These are phyloP conservation scores for Passiflora organensis DNA, from an alignment of 345 rosid genomes.

Conservation along the genomic window DNA sequence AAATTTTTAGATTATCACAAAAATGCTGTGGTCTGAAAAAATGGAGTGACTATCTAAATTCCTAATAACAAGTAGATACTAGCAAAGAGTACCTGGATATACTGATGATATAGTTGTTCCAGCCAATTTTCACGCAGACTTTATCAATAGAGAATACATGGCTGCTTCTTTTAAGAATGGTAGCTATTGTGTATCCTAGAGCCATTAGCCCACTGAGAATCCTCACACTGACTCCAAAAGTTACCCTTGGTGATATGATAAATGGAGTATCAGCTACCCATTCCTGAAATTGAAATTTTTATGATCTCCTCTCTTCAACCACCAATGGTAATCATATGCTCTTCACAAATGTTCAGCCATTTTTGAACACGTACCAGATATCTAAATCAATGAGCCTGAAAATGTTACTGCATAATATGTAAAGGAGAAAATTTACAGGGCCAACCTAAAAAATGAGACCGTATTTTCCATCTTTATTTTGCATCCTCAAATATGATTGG, in stretches of 20 bases:
- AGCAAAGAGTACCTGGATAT: slow-evolving; percentile 61
- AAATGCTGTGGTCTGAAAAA: no score
- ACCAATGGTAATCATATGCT: not conserved
- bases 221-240: slow-evolving; percentile 95
- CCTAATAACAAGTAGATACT: not conserved
- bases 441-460: slow-evolving; percentile 99
- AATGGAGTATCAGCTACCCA: slow-evolving; percentile 92
- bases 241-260: slow-evolving; percentile 97
- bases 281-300: slow-evolving; percentile 53
- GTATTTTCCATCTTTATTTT: slow-evolving; percentile 97
- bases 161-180: slow-evolving; percentile 93
- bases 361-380: not conserved
- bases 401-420: no score
- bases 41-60: not conserved
- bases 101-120: slow-evolving; percentile 76
- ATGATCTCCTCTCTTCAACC: no score
- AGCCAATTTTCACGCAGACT: slow-evolving; percentile 86
- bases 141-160: slow-evolving; percentile 73
- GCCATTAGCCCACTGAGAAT: slow-evolving; percentile 99
- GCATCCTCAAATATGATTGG: slow-evolving; percentile 95
- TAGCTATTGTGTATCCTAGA: slow-evolving; percentile 89
- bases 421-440: not conserved
- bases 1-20: no score
- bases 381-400: no score
- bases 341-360: not conserved